Percentiles rank a stretch among this genome's conserved stretches.
Evolutionary conservation across 1,284 basidiomycete genomes (phyloP).

Genomic region (Ceratobasidium sp.): DNA sequence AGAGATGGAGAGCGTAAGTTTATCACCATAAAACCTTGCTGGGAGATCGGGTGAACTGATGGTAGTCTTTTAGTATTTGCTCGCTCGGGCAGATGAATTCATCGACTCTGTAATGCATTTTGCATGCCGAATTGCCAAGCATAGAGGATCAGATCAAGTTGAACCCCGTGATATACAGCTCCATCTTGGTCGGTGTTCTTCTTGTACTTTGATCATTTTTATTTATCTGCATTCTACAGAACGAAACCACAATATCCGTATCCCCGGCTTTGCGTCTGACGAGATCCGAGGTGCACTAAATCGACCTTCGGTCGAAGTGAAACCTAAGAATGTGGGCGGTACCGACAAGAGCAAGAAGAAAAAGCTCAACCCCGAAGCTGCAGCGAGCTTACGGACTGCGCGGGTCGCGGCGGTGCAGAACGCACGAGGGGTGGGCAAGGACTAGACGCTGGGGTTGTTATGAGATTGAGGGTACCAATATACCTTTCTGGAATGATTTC

Average conservation of each 20-base stretch:
- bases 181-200: constrained; percentile 79
- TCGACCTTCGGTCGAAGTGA: constrained; percentile 45
- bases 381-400: constrained; percentile 35
- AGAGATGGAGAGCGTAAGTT: constrained; percentile 89
- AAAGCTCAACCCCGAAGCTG: constrained; percentile 44
- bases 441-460: neutral
- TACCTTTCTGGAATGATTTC: constrained; percentile 41
- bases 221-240: constrained; percentile 48
- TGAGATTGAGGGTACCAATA: constrained; percentile 12
- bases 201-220: neutral
- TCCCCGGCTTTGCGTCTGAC: constrained; percentile 58
- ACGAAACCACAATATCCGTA: constrained; percentile 57
- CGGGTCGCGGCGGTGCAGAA: constrained; percentile 43
- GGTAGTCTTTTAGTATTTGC: constrained; percentile 72
- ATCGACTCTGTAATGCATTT: constrained; percentile 96
- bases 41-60: neutral
- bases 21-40: neutral
- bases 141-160: constrained; percentile 88
- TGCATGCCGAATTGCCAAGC: constrained; percentile 92
- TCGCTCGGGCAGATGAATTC: constrained; percentile 96
- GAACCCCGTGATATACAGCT: constrained; percentile 97
- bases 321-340: constrained; percentile 38
- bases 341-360: constrained; percentile 47
- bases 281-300: constrained; percentile 53
- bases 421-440: constrained; percentile 31